A percentile compares a stretch with the other conserved stretches of the same genome.
Conservation (phyloP, 2,329 filamentous ascomycete species). For the Lojkania enalia region DNA sequence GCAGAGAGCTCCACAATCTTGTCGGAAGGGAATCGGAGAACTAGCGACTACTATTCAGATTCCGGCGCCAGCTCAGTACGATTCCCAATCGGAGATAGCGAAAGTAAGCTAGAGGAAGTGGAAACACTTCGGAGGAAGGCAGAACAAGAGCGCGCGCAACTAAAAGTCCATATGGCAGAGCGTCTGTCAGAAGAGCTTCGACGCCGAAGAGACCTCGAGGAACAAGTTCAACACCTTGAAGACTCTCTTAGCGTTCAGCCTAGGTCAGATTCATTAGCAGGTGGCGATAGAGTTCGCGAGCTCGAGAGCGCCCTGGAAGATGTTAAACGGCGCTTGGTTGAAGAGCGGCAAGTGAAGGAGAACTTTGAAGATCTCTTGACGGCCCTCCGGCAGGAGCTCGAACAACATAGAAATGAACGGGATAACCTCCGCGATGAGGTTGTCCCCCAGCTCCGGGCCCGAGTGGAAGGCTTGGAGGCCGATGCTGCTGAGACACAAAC, state of each 20-base stretch:
- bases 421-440: conserved; percentile 91
- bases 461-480: conserved; percentile 75
- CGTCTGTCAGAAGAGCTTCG: conserved; percentile 86
- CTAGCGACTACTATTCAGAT: conserved; percentile 98
- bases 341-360: conserved; percentile 85
- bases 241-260: conserved; percentile 62
- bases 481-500: conserved; percentile 73
- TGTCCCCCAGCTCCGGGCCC: conserved; percentile 75
- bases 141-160: conserved; percentile 87
- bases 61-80: conserved; percentile 86
- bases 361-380: conserved; percentile 92
- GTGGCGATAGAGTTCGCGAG: conserved; percentile 66
- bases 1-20: conserved; percentile 67
- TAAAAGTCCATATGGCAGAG: conserved; percentile 81
- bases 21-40: conserved; percentile 66
- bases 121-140: conserved; percentile 80
- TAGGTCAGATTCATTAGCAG: conserved; percentile 26
- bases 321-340: conserved; percentile 75
- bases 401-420: conserved; percentile 81
- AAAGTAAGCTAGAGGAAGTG: conserved; percentile 67
- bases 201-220: conserved; percentile 74
- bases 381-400: conserved; percentile 79
- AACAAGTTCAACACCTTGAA: conserved; percentile 80
- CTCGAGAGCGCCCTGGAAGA: conserved; percentile 82
- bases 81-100: conserved; percentile 65